Conservation (phyloP, 2,329 filamentous ascomycete species). For the Knufia petricola region DNA sequence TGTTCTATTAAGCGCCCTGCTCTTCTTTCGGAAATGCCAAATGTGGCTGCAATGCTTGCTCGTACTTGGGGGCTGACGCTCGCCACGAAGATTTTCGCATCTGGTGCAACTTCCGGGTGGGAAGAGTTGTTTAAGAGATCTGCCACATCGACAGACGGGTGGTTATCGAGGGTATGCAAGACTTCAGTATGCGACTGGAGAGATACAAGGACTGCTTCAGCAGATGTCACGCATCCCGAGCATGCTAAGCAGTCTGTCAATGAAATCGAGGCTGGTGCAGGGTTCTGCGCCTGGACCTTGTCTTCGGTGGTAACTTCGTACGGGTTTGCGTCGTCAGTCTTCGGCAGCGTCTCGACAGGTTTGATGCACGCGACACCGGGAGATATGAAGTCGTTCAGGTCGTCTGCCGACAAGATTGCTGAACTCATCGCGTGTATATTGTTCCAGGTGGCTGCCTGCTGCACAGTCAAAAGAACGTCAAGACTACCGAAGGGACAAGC, state of each 20-base stretch:
- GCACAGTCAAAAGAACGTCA: conserved; percentile 1
- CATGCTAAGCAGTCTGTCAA: conserved; percentile 95
- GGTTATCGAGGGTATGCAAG: conserved; percentile 64
- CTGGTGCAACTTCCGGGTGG: conserved; percentile 29
- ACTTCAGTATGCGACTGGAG: conserved; percentile 92
- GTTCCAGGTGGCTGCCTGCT: background rate
- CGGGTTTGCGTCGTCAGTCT: conserved; percentile 41
- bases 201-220: conserved; percentile 92
- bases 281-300: conserved; percentile 49
- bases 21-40: conserved; percentile 60
- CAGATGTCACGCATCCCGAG: conserved; percentile 93
- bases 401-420: conserved; percentile 90
- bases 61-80: conserved; percentile 87
- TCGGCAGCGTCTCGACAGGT: conserved; percentile 82
- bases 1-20: conserved; percentile 76
- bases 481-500: background rate
- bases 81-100: conserved; percentile 75
- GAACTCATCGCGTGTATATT: conserved; percentile 56
- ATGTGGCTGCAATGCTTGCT: conserved; percentile 79
- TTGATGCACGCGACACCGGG: conserved; percentile 98
- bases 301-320: conserved; percentile 95
- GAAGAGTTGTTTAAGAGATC: conserved; percentile 40
- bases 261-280: conserved; percentile 77
- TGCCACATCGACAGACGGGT: conserved; percentile 33
- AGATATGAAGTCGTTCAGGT: conserved; percentile 97